Base-by-base conservation (phyloP, 805 yeast species). In the Suhomyces tanzawaensis region DNA sequence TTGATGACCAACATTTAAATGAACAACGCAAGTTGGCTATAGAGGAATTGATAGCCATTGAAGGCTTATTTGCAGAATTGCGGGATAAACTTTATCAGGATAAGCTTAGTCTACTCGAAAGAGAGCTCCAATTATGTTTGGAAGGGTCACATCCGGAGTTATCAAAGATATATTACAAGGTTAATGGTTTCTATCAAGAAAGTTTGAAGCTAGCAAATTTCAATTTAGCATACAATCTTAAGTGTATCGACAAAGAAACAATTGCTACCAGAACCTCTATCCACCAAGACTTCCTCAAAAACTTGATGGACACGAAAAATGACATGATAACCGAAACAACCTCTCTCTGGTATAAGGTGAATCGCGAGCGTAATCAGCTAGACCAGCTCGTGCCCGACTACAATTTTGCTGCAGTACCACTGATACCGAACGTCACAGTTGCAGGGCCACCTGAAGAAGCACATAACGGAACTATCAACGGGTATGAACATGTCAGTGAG, bases 81-180 rank as follows among this genome's bases (percentile, higher is more conserved):
- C 77, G 96, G 46, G 97, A 93, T 58, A 75, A 76, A 51, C 66
- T 93, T 34, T 91, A 85, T 60, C 89, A 84, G 43, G 95, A 89
- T 56, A 90, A 87, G 57, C 66, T 90, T 53, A 69, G 75, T 25
- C 76, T 85, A 45, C 72, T 85, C 46, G 86, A 87, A 48, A 82
- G 84, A 31, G 99, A 93, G 58, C 66, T 91, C 44, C 83, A 83
- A 51, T 77, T 91, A 74, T 90, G 98, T 63, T 66, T 82, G 23
- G 83, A 82, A 45, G 96, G 96, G 9, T 77, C 88, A 15, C 99
- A 93, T 60, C 98, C 98, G 0, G 96, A 90, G 51, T 72, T 91
- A 38, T 74, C 85, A 26, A 73, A 77, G 33, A 83, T 85, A 37
- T 79, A 84, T 57, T 74, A 74, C 49, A 78, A 80, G 59, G 79